Base-by-base conservation (phyloP, 106 monocot species). In the Xerophyta viscosa region DNA sequence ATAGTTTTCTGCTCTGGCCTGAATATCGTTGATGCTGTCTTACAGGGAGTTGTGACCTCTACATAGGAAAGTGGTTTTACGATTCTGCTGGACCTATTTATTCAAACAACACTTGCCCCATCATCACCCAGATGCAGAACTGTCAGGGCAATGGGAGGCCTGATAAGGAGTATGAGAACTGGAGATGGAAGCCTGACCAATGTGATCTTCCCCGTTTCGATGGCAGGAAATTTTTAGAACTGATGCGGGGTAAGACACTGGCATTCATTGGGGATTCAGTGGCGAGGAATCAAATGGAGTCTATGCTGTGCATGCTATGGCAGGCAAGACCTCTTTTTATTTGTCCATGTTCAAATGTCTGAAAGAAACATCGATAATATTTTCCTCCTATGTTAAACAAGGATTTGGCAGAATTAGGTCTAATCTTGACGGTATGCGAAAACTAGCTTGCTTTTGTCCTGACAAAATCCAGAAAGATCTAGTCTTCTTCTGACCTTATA, bases 91-190 rank as follows among this genome's bases (percentile, higher is more conserved):
- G 82, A 33, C 86, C 82, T 2, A 26, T 86, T 19, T 92, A 92
- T 48, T 78, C 75, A 46, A 91, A 79, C 83, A 75, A 71, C 31
- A 58, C 82, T 11, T 92, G 91, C 36, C 72, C 79, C 18, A 41
- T 82, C 12, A 86, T 92, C 44, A 78, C 86, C 1, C 82, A 86
- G 36, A 72, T 63, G 72, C 91, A 92, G 58, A 92, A 92, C 50
- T 92, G 91, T 27, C 91, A 75, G 52, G 82, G 82, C n/a, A 92
- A 92, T 54, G 91, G 91, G 6, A 75, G 91, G 61, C 86, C 86
- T 10, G 86, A 92, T 37, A 82, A 52, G 41, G 86, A 69, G 2
- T 92, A 86, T 42, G 91, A 86, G 60, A 86, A 73, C 41, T 92
- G 82, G 82, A 82, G 91, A 39, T 92, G 91, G 91, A 86, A 79